Evolutionary conservation across 306 rosid species (phyloP).

Genomic region (Quercus dentata): DNA sequence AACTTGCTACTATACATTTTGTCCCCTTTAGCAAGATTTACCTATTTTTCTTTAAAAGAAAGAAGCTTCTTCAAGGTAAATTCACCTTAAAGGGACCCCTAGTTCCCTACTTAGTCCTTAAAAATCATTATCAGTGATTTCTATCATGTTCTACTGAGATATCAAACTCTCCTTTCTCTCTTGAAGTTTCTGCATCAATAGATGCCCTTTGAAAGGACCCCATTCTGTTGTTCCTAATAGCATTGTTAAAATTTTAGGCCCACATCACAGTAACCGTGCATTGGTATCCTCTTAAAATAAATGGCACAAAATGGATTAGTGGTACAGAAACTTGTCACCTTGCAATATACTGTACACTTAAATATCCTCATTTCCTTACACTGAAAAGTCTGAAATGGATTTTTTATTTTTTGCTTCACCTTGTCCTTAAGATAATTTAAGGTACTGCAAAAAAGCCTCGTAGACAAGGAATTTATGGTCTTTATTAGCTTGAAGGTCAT

Average conservation of each 20-base stretch:
- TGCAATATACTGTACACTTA: constrained; percentile 23
- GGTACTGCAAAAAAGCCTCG: constrained; percentile 4
- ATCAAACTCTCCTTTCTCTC: constrained; percentile 3
- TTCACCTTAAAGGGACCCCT: not conserved
- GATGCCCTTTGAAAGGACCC: constrained; percentile 42
- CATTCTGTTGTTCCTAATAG: constrained; percentile 19
- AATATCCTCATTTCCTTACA: constrained; percentile 5
- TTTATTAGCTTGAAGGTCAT: constrained; percentile 24
- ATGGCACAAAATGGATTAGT: constrained; percentile 17
- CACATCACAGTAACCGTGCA: constrained; percentile 27
- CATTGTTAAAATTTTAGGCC: constrained; percentile 43
- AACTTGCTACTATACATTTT: not conserved
- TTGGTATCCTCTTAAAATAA: constrained; percentile 23
- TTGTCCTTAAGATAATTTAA: constrained; percentile 14
- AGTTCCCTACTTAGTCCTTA: not conserved
- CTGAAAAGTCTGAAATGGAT: not conserved
- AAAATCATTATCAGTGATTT: constrained; percentile 31
- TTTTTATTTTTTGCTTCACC: constrained; percentile 1
- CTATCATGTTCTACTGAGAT: constrained; percentile 33
- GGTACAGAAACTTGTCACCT: constrained; percentile 32
- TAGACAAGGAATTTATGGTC: constrained; percentile 33
- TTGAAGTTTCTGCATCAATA: constrained; percentile 42
- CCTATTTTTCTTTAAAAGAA: not conserved
- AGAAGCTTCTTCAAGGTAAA: constrained; percentile 5
- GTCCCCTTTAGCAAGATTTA: not conserved